Percentiles rank a stretch among this genome's conserved stretches.
Conservation (phyloP, 2,329 filamentous ascomycete species). For the Hymenoscyphus linearis region DNA sequence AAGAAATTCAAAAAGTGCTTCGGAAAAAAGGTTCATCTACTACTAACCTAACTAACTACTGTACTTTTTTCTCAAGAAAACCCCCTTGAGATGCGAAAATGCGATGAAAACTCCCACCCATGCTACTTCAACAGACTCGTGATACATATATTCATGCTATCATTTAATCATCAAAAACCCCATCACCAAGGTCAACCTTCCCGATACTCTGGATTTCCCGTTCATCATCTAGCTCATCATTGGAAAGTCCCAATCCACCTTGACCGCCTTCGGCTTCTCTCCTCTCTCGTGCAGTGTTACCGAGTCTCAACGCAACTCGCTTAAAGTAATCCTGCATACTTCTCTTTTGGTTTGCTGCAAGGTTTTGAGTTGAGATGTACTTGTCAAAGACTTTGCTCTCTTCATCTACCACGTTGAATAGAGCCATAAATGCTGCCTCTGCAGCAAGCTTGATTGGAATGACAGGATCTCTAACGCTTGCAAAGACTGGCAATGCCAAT, state of each 20-base stretch:
- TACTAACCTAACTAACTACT: background rate
- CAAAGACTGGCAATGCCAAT: slow-evolving; percentile 80
- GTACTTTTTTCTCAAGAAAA: slow-evolving; percentile 4
- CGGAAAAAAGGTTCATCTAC: background rate
- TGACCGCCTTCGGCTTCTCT: slow-evolving; percentile 86
- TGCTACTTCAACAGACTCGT: background rate
- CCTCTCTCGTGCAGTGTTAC: slow-evolving; percentile 81
- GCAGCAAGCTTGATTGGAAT: slow-evolving; percentile 95
- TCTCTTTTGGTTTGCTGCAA: slow-evolving; percentile 70
- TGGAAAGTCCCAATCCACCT: slow-evolving; percentile 77
- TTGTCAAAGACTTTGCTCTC: slow-evolving; percentile 85
- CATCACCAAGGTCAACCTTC: slow-evolving; percentile 73
- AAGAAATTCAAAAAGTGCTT: background rate
- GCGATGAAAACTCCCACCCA: background rate
- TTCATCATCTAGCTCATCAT: slow-evolving; percentile 92
- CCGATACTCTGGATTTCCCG: slow-evolving; percentile 94
- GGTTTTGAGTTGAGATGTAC: slow-evolving; percentile 67
- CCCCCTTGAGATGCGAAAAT: slow-evolving; percentile 1
- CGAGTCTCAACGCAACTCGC: slow-evolving; percentile 77
- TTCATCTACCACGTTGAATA: slow-evolving; percentile 86
- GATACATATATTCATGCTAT: slow-evolving; percentile 16
- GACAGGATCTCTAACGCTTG: slow-evolving; percentile 80
- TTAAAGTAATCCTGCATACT: slow-evolving; percentile 98
- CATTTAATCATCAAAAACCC: slow-evolving; percentile 31
- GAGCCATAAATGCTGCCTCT: slow-evolving; percentile 85